Conservation (phyloP, 2,329 filamentous ascomycete species). For the Phaeosphaeria sp. region DNA sequence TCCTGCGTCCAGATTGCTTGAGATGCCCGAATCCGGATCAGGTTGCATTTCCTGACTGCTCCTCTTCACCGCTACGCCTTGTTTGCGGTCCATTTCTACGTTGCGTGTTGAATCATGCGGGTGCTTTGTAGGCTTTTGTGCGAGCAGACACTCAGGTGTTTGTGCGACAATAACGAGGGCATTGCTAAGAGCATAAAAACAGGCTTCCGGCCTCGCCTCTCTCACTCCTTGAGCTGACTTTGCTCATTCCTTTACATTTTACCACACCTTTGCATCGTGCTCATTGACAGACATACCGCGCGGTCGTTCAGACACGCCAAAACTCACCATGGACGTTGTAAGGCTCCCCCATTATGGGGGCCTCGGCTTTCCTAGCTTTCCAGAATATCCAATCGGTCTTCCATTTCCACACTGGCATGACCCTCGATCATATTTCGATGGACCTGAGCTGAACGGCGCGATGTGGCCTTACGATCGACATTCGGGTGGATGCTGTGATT, state of each 20-base stretch:
- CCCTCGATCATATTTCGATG: not conserved
- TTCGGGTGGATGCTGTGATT: constrained; percentile 13
- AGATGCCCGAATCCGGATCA: not conserved
- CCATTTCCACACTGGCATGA: not conserved
- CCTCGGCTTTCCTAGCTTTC: not conserved
- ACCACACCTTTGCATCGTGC: not conserved
- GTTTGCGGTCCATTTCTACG: constrained; percentile 1
- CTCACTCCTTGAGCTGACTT: not conserved
- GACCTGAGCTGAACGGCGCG: constrained; percentile 2
- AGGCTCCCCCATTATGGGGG: not conserved
- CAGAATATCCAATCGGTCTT: not conserved
- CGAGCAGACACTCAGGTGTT: not conserved
- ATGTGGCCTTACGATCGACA: constrained; percentile 11
- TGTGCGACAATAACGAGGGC: not conserved
- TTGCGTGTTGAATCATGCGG: not conserved
- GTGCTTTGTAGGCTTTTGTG: not conserved
- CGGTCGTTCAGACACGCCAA: too few species aligned
- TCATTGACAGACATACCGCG: too few species aligned
- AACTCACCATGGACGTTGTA: not conserved
- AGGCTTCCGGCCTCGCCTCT: not conserved
- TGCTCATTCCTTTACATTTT: not conserved
- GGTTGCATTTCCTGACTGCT: constrained; percentile 1
- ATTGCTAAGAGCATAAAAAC: not conserved
- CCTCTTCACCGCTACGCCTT: not conserved
- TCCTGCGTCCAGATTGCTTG: not conserved